Percentiles rank a stretch among this genome's conserved stretches.
Conservation (phyloP, 2,329 filamentous ascomycete genomes). For the Alternaria infectoria region DNA sequence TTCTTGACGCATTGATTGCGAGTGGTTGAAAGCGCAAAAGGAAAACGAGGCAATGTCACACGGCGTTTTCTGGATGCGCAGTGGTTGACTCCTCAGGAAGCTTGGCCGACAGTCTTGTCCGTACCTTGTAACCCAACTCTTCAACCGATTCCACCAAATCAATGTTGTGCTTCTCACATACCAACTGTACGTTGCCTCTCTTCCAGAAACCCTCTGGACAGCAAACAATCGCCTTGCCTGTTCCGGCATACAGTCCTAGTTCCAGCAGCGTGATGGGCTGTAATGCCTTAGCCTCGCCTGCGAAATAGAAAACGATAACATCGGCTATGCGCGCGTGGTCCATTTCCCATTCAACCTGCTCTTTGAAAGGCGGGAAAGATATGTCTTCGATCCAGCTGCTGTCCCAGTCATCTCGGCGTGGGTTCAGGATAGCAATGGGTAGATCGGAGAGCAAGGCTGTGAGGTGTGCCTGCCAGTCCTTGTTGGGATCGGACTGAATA, state of each 20-base stretch:
- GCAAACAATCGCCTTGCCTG: slow-evolving; percentile 58
- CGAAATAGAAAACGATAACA: slow-evolving; percentile 64
- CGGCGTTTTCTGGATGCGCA: neutral
- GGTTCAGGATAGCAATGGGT: slow-evolving; percentile 64
- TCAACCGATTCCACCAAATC: slow-evolving; percentile 52
- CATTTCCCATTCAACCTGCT: slow-evolving; percentile 69
- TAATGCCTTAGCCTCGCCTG: slow-evolving; percentile 51
- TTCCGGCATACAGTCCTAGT: slow-evolving; percentile 60
- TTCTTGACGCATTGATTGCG: neutral
- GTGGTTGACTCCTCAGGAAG: neutral
- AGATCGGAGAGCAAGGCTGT: slow-evolving; percentile 45
- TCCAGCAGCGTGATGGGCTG: slow-evolving; percentile 67
- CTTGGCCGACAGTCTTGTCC: slow-evolving; percentile 20
- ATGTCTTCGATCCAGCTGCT: slow-evolving; percentile 62
- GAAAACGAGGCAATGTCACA: neutral
- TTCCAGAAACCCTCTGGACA: slow-evolving; percentile 63
- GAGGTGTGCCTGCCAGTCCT: slow-evolving; percentile 61
- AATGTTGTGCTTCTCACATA: slow-evolving; percentile 56
- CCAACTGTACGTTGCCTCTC: slow-evolving; percentile 66
- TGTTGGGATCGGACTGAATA: slow-evolving; percentile 49
- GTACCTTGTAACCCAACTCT: slow-evolving; percentile 48
- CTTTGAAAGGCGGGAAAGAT: slow-evolving; percentile 56
- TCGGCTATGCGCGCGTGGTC: slow-evolving; percentile 61
- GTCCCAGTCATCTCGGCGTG: slow-evolving; percentile 65
- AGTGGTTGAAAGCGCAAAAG: neutral